Evolutionary conservation across 768 basidiomycete species (phyloP).

Genomic region (Mycena amicta): DNA sequence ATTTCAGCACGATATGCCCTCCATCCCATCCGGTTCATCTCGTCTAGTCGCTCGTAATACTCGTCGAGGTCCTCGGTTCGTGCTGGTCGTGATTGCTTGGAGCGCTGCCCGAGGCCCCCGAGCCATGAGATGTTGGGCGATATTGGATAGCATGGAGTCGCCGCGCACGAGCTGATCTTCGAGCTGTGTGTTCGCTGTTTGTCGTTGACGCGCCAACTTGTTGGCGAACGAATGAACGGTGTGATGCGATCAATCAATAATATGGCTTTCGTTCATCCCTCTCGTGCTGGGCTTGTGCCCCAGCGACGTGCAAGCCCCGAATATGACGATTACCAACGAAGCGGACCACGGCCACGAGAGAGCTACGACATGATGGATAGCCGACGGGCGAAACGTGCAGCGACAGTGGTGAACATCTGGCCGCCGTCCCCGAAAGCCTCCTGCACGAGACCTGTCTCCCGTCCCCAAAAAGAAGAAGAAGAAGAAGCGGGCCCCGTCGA

Average conservation of each 20-base stretch:
- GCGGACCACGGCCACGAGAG: not conserved
- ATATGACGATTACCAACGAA: not conserved
- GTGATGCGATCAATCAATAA: too few species aligned
- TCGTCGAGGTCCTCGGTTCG: constrained; percentile 54
- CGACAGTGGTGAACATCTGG: constrained; percentile 67
- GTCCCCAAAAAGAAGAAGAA: constrained; percentile 54
- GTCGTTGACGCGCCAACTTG: constrained; percentile 54
- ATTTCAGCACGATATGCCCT: constrained; percentile 94
- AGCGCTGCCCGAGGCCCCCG: constrained; percentile 92
- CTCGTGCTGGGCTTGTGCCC: constrained; percentile 47
- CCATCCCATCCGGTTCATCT: constrained; percentile 99
- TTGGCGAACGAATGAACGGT: constrained; percentile 70
- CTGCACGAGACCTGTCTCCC: constrained; percentile 60
- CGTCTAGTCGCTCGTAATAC: constrained; percentile 89
- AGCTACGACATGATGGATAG: constrained; percentile 67
- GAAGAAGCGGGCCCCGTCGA: constrained; percentile 52
- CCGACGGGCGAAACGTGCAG: constrained; percentile 70
- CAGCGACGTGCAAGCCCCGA: not conserved
- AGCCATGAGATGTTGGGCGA: constrained; percentile 88
- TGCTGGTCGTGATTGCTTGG: constrained; percentile 48
- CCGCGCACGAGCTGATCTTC: constrained; percentile 69
- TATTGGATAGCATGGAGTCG: constrained; percentile 82
- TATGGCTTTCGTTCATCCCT: constrained; percentile 60
- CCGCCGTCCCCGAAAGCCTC: constrained; percentile 78
- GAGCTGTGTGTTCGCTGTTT: constrained; percentile 38